Evolutionary conservation across 257 asterid species (phyloP).

Genomic region (Jasminum sambac): DNA sequence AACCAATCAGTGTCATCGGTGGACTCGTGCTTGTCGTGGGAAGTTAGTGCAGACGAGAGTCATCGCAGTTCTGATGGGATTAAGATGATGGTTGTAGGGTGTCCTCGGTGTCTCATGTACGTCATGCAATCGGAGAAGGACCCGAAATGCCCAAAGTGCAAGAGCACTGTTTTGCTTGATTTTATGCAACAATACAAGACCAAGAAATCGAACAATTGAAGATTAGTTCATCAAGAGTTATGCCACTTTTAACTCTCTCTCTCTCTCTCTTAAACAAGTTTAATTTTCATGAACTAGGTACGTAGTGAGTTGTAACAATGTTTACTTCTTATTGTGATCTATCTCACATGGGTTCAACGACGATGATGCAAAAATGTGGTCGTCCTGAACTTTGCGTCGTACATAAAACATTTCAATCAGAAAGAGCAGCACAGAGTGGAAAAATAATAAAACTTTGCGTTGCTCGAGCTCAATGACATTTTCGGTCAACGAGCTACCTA

Average conservation of each 20-base stretch:
- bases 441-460: constrained; percentile 38
- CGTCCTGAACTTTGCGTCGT: too few relatives aligned
- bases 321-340: too few relatives aligned
- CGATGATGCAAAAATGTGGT: too few relatives aligned
- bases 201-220: constrained; percentile 29
- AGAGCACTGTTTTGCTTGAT: constrained; percentile 61
- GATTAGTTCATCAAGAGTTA: neutral
- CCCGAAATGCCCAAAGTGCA: constrained; percentile 55
- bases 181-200: constrained; percentile 41
- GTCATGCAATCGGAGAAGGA: constrained; percentile 38
- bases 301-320: too few relatives aligned
- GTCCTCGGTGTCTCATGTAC: too few relatives aligned
- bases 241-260: neutral
- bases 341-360: too few relatives aligned
- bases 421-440: neutral
- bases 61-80: too few relatives aligned
- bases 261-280: too few relatives aligned
- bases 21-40: constrained; percentile 49
- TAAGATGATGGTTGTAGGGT: too few relatives aligned
- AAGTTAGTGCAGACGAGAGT: constrained; percentile 31
- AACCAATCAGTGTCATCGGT: constrained; percentile 30
- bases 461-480: constrained; percentile 54
- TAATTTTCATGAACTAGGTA: too few relatives aligned
- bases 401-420: neutral
- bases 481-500: constrained; percentile 49